These are phyloP conservation scores for Recurvomyces mirabilis DNA, from an alignment of 495 filamentous ascomycete genomes.

Conservation along the genomic window DNA sequence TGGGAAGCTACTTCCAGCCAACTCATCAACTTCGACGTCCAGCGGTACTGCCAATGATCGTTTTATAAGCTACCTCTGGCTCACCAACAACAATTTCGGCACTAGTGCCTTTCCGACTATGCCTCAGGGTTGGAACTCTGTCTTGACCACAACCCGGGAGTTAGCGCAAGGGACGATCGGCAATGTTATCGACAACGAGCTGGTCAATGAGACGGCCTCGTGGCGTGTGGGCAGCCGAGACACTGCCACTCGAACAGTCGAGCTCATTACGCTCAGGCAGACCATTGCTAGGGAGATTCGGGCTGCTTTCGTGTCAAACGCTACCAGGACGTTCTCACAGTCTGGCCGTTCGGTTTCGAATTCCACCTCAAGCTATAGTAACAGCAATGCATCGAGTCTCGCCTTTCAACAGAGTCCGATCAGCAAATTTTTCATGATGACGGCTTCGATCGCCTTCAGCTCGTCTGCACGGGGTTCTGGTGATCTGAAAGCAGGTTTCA, in stretches of 20 bases:
- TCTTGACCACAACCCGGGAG: background rate
- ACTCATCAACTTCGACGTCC: background rate
- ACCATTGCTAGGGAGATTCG: background rate
- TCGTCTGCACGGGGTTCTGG: background rate
- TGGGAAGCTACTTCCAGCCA: constrained; percentile 1
- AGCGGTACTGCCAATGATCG: background rate
- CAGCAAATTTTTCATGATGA: constrained; percentile 9
- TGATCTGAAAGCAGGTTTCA: background rate
- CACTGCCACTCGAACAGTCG: background rate
- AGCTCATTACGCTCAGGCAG: constrained; percentile 1
- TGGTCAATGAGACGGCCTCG: background rate
- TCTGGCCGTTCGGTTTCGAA: background rate
- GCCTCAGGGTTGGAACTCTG: constrained; percentile 1
- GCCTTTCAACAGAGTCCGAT: background rate
- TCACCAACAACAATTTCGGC: constrained; percentile 4
- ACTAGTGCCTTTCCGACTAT: constrained; percentile 2
- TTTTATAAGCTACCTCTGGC: constrained; percentile 3
- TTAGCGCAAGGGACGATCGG: background rate
- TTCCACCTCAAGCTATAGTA: background rate
- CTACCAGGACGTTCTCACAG: background rate
- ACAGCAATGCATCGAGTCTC: background rate
- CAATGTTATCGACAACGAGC: background rate
- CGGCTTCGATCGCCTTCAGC: background rate
- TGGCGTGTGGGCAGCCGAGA: background rate
- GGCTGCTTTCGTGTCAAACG: background rate